phyloP scores from a whole-genome alignment of 352 stramenopile species.

The Phytophthora gonapodyides region DNA sequence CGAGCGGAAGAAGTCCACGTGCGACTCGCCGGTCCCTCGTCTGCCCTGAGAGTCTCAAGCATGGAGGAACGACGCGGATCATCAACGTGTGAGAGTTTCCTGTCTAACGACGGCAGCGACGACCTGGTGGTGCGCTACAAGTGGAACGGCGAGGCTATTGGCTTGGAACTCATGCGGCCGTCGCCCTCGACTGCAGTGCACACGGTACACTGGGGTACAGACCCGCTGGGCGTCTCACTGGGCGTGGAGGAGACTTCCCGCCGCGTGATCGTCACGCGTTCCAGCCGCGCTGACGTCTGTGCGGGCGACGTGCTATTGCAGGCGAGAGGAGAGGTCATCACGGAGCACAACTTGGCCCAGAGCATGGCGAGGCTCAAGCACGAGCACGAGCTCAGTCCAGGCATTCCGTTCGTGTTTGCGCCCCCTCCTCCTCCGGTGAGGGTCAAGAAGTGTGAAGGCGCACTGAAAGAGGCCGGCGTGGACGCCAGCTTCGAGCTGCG shows the following conservation, averaged over 20 bases:
- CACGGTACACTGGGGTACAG: constrained; percentile 49
- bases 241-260: constrained; percentile 75
- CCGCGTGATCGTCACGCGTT: constrained; percentile 69
- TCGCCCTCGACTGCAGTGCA: constrained; percentile 17
- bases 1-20: too few relatives aligned
- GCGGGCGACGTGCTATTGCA: constrained; percentile 62
- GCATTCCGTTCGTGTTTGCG: constrained; percentile 66
- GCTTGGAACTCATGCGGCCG: constrained; percentile 60
- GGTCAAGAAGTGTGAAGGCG: constrained; percentile 52
- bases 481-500: constrained; percentile 67
- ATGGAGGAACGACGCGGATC: constrained; percentile 1
- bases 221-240: constrained; percentile 70
- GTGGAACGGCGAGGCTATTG: constrained; percentile 61
- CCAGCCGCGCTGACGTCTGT: constrained; percentile 52
- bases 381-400: constrained; percentile 46
- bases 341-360: constrained; percentile 57
- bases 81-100: constrained; percentile 46
- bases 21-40: too few relatives aligned
- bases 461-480: constrained; percentile 55
- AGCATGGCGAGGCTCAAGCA: constrained; percentile 58
- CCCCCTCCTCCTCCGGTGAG: constrained; percentile 56
- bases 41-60: too few relatives aligned
- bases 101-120: constrained; percentile 50
- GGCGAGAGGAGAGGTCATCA: constrained; percentile 47
- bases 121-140: constrained; percentile 60